Percentiles rank a stretch among this genome's conserved stretches.
phyloP scores from a whole-genome alignment of 257 asterid genomes.

The Osmanthus fragrans region DNA sequence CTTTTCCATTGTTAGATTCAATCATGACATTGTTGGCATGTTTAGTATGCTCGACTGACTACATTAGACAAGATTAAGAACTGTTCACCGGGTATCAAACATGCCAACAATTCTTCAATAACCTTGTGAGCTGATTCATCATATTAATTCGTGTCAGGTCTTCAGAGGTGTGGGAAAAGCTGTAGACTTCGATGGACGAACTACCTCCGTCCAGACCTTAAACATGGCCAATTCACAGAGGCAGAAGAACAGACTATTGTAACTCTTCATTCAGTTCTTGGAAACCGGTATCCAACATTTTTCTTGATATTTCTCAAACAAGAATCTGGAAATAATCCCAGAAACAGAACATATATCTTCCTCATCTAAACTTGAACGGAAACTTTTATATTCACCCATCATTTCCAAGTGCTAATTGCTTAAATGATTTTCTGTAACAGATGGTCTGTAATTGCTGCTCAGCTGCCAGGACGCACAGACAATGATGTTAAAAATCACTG shows the following conservation, averaged over 20 bases:
- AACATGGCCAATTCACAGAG: slow-evolving; percentile 93
- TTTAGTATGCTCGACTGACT: neutral
- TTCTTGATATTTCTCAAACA: neutral
- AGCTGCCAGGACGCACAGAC: slow-evolving; percentile 91
- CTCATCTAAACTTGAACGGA: too few relatives aligned
- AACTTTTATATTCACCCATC: neutral
- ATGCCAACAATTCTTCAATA: neutral
- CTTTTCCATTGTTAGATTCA: neutral
- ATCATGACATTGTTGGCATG: neutral
- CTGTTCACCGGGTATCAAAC: neutral
- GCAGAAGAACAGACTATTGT: slow-evolving; percentile 85
- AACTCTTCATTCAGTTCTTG: slow-evolving; percentile 90
- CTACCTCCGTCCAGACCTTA: slow-evolving; percentile 94
- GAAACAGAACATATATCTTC: too few relatives aligned
- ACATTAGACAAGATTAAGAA: neutral
- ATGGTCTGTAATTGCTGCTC: slow-evolving; percentile 93
- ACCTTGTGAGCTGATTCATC: neutral
- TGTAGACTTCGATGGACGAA: slow-evolving; percentile 94
- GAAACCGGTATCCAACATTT: slow-evolving; percentile 55
- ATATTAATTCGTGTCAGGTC: slow-evolving; percentile 42
- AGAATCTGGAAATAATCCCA: too few relatives aligned
- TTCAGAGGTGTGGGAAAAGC: slow-evolving; percentile 93
- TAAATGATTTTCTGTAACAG: slow-evolving; percentile 31
- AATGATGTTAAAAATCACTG: slow-evolving; percentile 94
- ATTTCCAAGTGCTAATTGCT: neutral